Evolutionary conservation across 441 rosid species (phyloP).

Genomic region (Pelargonium fulgidum): DNA sequence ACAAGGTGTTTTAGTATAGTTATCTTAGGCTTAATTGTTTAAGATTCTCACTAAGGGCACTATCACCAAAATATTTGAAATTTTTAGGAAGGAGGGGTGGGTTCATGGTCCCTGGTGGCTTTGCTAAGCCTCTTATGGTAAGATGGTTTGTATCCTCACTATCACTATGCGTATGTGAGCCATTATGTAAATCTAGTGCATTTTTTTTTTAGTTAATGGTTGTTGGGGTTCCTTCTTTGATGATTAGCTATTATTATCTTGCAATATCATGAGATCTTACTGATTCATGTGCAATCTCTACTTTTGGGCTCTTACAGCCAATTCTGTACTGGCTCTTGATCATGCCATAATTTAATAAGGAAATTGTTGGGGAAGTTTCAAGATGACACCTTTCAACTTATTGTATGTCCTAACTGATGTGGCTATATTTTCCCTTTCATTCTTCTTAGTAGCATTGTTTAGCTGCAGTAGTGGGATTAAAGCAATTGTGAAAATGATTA

Average conservation of each 20-base stretch:
- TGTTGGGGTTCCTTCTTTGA: too few relatives aligned
- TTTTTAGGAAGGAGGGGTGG: background rate
- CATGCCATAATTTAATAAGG: background rate
- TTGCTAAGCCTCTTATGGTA: background rate
- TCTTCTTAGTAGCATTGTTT: background rate
- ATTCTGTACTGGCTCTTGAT: background rate
- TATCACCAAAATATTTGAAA: background rate
- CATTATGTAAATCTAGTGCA: too few relatives aligned
- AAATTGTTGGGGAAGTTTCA: background rate
- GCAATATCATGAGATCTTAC: too few relatives aligned
- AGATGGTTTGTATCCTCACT: too few relatives aligned
- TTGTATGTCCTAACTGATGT: background rate
- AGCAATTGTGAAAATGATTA: constrained; percentile 2
- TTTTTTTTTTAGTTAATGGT: too few relatives aligned
- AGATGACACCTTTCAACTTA: background rate
- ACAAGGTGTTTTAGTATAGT: too few relatives aligned
- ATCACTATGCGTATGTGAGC: too few relatives aligned
- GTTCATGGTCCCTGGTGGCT: background rate
- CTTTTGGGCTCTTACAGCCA: background rate
- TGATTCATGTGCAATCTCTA: too few relatives aligned
- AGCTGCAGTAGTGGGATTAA: constrained; percentile 6
- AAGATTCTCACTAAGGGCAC: background rate
- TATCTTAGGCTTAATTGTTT: background rate
- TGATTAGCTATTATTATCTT: too few relatives aligned
- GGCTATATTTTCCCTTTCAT: background rate